A percentile compares a stretch with the other conserved stretches of the same genome.
phyloP scores from a whole-genome alignment of 805 yeast genomes.

The Grigorovia humatica region DNA sequence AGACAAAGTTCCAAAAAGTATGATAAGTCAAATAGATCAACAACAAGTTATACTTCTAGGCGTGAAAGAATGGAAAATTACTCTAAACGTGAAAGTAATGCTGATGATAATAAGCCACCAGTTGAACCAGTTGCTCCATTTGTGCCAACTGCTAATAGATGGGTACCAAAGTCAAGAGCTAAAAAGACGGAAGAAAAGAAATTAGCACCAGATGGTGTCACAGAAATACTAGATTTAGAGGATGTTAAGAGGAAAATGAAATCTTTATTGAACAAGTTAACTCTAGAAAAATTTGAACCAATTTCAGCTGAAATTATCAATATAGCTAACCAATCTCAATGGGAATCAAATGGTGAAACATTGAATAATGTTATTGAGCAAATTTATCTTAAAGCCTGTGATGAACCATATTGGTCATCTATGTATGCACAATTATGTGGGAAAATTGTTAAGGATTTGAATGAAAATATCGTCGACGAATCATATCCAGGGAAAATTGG shows the following conservation, averaged over 20 bases:
- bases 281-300: conserved; percentile 80
- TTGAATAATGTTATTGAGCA: conserved; percentile 70
- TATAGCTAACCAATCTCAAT: conserved; percentile 74
- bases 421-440: conserved; percentile 93
- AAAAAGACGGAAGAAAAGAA: conserved; percentile 44
- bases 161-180: conserved; percentile 77
- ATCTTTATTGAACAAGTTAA: conserved; percentile 82
- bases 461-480: conserved; percentile 55
- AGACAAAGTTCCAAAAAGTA: conserved; percentile 32
- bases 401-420: conserved; percentile 95
- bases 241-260: conserved; percentile 78
- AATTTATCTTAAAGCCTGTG: conserved; percentile 91
- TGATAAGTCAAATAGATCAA: conserved; percentile 30
- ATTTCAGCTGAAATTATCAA: conserved; percentile 67
- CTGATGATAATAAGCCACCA: conserved; percentile 26
- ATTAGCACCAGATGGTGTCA: conserved; percentile 70
- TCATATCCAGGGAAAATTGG: conserved; percentile 45
- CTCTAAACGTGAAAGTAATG: conserved; percentile 27
- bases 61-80: conserved; percentile 34
- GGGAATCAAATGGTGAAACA: conserved; percentile 77
- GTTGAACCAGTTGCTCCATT: conserved; percentile 71
- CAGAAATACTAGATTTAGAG: conserved; percentile 51
- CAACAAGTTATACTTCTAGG: conserved; percentile 30
- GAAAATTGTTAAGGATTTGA: conserved; percentile 57
- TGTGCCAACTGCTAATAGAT: conserved; percentile 74